These are phyloP conservation scores for Cytospora mali DNA, from an alignment of 2,329 filamentous ascomycete species.

Conservation along the genomic window DNA sequence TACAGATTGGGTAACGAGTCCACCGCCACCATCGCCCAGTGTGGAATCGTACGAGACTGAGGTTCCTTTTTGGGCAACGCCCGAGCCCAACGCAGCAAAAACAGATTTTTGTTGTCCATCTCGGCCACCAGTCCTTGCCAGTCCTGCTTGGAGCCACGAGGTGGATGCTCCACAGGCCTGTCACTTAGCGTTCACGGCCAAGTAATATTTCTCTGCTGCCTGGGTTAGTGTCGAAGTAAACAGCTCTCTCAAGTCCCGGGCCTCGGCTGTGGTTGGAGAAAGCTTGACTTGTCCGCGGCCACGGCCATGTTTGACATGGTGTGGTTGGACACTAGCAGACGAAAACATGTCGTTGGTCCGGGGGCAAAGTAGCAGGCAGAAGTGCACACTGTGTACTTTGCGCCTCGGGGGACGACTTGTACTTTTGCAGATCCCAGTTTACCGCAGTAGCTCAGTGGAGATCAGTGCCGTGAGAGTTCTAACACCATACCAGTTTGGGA, in stretches of 20 bases:
- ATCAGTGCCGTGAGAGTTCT: constrained; percentile 19
- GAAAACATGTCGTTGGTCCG: neutral
- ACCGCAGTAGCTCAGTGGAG: constrained; percentile 9
- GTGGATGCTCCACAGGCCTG: no score
- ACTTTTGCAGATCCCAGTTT: constrained; percentile 23
- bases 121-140: no score
- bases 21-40: neutral
- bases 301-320: no score
- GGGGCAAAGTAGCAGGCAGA: no score
- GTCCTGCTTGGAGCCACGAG: no score
- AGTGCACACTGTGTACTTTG: constrained; percentile 24
- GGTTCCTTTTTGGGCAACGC: constrained; percentile 11
- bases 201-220: no score
- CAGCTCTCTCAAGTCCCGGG: neutral
- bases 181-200: no score
- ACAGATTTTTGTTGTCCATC: neutral
- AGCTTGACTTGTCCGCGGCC: neutral
- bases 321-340: neutral
- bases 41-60: constrained; percentile 7
- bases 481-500: constrained; percentile 6
- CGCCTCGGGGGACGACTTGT: neutral
- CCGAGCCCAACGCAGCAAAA: neutral
- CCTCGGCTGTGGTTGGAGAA: constrained; percentile 1
- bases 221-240: no score
- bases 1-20: neutral